Conservation (phyloP, 768 basidiomycete species). For the Kondoa subrosea region DNA sequence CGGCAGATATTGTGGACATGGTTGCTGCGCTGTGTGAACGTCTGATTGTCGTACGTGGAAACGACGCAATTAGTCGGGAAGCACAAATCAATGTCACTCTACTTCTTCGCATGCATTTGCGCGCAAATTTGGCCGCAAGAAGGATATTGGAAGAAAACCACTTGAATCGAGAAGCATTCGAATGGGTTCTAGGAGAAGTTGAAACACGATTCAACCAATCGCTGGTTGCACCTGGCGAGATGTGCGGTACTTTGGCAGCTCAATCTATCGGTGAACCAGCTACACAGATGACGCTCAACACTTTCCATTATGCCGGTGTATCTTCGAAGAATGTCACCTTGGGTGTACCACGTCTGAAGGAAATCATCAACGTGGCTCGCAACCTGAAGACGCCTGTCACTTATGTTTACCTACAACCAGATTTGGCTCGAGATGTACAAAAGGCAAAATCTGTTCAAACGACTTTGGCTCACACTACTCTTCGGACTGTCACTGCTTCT, state of each 20-base stretch:
- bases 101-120: constrained; percentile 82
- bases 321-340: constrained; percentile 99
- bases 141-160: constrained; percentile 76
- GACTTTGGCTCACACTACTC: constrained; percentile 79
- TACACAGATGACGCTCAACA: constrained; percentile 98
- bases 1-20: constrained; percentile 64
- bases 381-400: constrained; percentile 97
- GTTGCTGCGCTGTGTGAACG: constrained; percentile 58
- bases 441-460: constrained; percentile 78
- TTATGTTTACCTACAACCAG: constrained; percentile 68
- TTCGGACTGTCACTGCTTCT: constrained; percentile 81
- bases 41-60: constrained; percentile 72
- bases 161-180: constrained; percentile 80
- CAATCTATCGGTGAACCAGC: constrained; percentile 99
- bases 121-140: constrained; percentile 69
- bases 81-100: constrained; percentile 78
- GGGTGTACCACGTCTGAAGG: constrained; percentile 96
- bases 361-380: constrained; percentile 96
- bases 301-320: constrained; percentile 99
- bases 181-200: constrained; percentile 92
- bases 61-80: constrained; percentile 45
- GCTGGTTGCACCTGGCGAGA: constrained; percentile 82
- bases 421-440: constrained; percentile 45
- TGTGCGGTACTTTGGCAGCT: constrained; percentile 94
- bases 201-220: constrained; percentile 92